A percentile compares a stretch with the other conserved stretches of the same genome.
These are phyloP conservation scores for Saccharata proteae DNA, from an alignment of 2,329 filamentous ascomycete genomes.

Conservation along the genomic window DNA sequence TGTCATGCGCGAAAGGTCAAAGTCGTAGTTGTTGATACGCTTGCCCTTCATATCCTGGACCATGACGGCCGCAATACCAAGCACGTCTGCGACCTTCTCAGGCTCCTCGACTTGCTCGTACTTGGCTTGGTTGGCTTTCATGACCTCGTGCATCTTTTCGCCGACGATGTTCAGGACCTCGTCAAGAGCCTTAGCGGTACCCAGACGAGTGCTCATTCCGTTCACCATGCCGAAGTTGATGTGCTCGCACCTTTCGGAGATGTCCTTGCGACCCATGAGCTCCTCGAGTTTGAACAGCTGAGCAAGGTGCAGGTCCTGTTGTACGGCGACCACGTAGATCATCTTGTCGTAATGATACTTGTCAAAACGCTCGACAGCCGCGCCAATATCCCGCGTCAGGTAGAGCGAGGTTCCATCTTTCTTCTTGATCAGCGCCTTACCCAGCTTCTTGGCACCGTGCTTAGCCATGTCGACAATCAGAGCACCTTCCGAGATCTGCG, in stretches of 20 bases:
- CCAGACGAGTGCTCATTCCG: slow-evolving; percentile 53
- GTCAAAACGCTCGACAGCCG: slow-evolving; percentile 50
- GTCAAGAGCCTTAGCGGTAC: slow-evolving; percentile 35
- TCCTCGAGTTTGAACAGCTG: slow-evolving; percentile 55
- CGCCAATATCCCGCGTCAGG: slow-evolving; percentile 57
- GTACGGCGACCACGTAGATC: slow-evolving; percentile 54
- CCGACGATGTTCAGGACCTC: slow-evolving; percentile 47
- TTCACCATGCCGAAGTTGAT: slow-evolving; percentile 57
- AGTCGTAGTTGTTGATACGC: slow-evolving; percentile 56
- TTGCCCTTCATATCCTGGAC: slow-evolving; percentile 97
- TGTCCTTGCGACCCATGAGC: slow-evolving; percentile 48
- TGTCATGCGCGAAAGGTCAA: slow-evolving; percentile 72
- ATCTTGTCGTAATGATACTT: slow-evolving; percentile 54
- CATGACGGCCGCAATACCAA: slow-evolving; percentile 94
- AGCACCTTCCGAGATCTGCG: slow-evolving; percentile 53
- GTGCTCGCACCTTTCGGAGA: slow-evolving; percentile 47
- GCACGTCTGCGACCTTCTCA: slow-evolving; percentile 65
- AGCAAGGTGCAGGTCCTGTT: slow-evolving; percentile 53
- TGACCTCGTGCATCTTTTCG: slow-evolving; percentile 96
- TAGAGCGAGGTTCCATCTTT: slow-evolving; percentile 58
- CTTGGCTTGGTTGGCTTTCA: slow-evolving; percentile 82
- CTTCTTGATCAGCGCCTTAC: slow-evolving; percentile 53
- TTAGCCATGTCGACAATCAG: slow-evolving; percentile 59
- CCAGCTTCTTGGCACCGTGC: slow-evolving; percentile 56
- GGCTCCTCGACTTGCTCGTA: slow-evolving; percentile 84